phyloP scores from a whole-genome alignment of 768 basidiomycete genomes.

The Hygrocybe punicea region DNA sequence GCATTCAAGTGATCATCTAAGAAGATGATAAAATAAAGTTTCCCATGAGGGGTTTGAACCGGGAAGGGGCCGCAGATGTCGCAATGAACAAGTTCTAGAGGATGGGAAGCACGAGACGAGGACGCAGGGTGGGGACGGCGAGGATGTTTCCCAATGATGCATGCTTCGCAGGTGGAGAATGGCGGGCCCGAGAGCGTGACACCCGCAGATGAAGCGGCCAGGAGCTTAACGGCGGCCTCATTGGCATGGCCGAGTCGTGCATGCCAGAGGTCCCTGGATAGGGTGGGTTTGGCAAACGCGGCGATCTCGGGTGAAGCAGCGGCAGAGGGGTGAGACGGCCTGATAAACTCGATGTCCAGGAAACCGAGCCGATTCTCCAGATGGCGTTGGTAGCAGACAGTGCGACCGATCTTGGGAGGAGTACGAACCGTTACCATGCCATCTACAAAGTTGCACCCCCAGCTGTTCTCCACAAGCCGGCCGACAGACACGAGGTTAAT shows the following conservation, averaged over 20 bases:
- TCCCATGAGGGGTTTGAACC: conserved; percentile 6
- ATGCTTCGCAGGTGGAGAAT: conserved; percentile 15
- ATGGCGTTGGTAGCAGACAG: neutral
- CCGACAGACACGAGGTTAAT: conserved; percentile 25
- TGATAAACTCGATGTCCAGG: neutral
- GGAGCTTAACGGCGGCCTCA: conserved; percentile 11
- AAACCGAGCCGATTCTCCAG: neutral
- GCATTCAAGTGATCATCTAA: conserved; percentile 12
- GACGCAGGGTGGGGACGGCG: conserved; percentile 7
- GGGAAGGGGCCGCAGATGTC: conserved; percentile 27
- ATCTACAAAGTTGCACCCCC: conserved; percentile 7
- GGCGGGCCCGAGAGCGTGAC: conserved; percentile 11
- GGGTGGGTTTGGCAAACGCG: conserved; percentile 1
- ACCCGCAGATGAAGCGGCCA: conserved; percentile 15
- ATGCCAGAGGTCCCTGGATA: conserved; percentile 22
- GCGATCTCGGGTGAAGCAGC: neutral
- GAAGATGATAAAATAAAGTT: conserved; percentile 15
- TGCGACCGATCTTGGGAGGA: neutral
- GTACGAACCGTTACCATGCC: no score
- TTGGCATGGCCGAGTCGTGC: conserved; percentile 24
- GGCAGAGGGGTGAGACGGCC: no score
- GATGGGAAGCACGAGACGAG: neutral
- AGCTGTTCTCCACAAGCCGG: conserved; percentile 10
- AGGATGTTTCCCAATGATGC: conserved; percentile 26
- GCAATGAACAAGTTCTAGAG: conserved; percentile 17